phyloP scores from a whole-genome alignment of 2,329 filamentous ascomycete species.

The Lachnellula hyalina region DNA sequence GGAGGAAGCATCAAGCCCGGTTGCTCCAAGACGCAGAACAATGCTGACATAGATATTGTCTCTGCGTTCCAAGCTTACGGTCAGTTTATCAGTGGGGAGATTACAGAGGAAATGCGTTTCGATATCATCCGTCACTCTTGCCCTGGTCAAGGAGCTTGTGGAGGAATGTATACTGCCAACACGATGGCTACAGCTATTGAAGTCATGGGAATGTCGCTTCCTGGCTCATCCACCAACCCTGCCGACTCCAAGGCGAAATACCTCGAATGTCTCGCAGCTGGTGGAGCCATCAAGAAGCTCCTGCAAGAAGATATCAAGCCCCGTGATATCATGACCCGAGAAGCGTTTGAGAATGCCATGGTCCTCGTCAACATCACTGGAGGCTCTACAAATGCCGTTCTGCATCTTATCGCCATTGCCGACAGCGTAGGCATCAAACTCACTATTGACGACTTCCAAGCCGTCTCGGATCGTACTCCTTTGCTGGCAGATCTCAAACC shows the following conservation, averaged over 20 bases:
- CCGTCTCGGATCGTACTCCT: conserved; percentile 71
- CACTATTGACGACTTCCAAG: conserved; percentile 81
- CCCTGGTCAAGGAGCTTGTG: conserved; percentile 76
- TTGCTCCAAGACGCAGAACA: conserved; percentile 69
- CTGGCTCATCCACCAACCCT: conserved; percentile 74
- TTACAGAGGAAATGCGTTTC: conserved; percentile 84
- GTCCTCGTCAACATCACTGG: conserved; percentile 76
- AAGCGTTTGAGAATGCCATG: conserved; percentile 84
- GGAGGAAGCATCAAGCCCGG: conserved; percentile 91
- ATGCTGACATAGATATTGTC: conserved; percentile 81
- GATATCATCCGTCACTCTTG: conserved; percentile 94
- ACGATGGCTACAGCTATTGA: conserved; percentile 73
- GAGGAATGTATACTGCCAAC: conserved; percentile 79
- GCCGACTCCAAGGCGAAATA: conserved; percentile 68
- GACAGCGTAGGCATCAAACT: conserved; percentile 76
- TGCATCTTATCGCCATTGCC: conserved; percentile 79
- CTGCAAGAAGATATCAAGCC: conserved; percentile 73
- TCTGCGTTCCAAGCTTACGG: conserved; percentile 98
- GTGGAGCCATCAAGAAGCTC: conserved; percentile 67
- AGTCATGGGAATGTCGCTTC: conserved; percentile 71
- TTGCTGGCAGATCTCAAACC: conserved; percentile 81
- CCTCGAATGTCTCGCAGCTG: conserved; percentile 66
- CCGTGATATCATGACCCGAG: conserved; percentile 70
- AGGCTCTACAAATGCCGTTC: conserved; percentile 79
- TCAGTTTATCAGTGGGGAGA: conserved; percentile 86